Conservation (phyloP, 176 grass and related monocot species). For the bread wheat (Triticum aestivum) region DNA sequence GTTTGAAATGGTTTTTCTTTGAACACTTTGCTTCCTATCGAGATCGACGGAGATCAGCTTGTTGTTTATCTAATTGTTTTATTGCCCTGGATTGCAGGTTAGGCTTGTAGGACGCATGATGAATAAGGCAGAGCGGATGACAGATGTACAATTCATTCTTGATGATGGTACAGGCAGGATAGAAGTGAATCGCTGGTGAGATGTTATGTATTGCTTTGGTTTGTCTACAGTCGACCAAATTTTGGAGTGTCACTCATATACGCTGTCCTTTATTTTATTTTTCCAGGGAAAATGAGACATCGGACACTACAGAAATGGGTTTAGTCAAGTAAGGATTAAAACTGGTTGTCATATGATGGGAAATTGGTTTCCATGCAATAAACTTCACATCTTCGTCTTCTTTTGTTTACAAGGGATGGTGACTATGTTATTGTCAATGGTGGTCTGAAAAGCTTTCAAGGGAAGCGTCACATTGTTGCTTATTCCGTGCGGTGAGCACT, state of each 20-base stretch:
- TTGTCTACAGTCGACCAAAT: not conserved
- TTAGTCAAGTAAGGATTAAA: conserved; percentile 44
- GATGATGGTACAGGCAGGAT: conserved; percentile 89
- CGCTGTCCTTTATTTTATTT: conserved; percentile 5
- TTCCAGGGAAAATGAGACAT: conserved; percentile 68
- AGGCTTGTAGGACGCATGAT: conserved; percentile 76
- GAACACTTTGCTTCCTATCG: not conserved
- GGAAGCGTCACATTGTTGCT: conserved; percentile 68
- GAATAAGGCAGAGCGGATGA: conserved; percentile 66
- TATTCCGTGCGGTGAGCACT: conserved; percentile 72
- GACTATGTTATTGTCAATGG: conserved; percentile 82
- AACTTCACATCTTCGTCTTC: conserved; percentile 14
- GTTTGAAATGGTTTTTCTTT: not conserved
- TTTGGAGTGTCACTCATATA: not conserved
- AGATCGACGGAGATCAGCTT: not conserved
- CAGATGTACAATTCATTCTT: conserved; percentile 71
- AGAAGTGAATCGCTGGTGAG: conserved; percentile 75
- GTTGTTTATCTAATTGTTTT: conserved; percentile 6
- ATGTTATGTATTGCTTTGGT: conserved; percentile 13
- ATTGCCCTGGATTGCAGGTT: conserved; percentile 50
- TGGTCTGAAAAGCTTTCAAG: conserved; percentile 89
- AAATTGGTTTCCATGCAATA: not conserved
- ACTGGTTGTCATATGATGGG: not conserved
- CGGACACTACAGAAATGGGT: conserved; percentile 68
- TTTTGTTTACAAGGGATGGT: conserved; percentile 50